Conservation (phyloP, 768 basidiomycete species). For the Lanmaoa rubissima region DNA sequence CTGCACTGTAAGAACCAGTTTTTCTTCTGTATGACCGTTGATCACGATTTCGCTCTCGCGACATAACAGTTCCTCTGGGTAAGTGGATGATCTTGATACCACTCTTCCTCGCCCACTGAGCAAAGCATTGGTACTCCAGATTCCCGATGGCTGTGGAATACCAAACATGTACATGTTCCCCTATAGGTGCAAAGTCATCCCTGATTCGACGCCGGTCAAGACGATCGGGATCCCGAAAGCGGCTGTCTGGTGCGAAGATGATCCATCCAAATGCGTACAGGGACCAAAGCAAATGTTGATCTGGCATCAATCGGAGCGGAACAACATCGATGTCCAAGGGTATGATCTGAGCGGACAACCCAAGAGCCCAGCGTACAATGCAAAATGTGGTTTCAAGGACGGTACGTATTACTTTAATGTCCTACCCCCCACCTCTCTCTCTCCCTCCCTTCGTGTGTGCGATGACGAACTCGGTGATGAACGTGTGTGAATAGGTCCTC, state of each 20-base stretch:
- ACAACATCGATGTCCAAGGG: conserved; percentile 11
- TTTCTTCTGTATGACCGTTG: background rate
- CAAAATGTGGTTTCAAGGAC: conserved; percentile 7
- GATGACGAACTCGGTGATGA: background rate
- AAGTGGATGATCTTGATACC: background rate
- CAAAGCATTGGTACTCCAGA: background rate
- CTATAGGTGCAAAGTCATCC: background rate
- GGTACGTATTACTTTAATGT: conserved; percentile 7
- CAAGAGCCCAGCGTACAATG: conserved; percentile 11
- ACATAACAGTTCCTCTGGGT: conserved; percentile 10
- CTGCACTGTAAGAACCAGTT: background rate
- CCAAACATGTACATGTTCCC: conserved; percentile 7
- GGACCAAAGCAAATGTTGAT: conserved; percentile 11
- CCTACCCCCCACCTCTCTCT: too few relatives aligned
- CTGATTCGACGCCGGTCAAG: background rate
- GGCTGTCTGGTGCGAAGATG: conserved; percentile 7
- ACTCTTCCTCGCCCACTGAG: background rate
- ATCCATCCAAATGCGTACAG: background rate
- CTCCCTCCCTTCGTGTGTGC: background rate
- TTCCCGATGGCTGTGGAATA: conserved; percentile 5
- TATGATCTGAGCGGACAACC: background rate
- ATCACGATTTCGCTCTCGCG: background rate
- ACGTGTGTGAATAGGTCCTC: conserved; percentile 8
- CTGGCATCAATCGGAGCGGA: background rate
- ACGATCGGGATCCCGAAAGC: background rate